phyloP scores from a whole-genome alignment of 805 yeast species.

The Diddensiella transvaalensis region DNA sequence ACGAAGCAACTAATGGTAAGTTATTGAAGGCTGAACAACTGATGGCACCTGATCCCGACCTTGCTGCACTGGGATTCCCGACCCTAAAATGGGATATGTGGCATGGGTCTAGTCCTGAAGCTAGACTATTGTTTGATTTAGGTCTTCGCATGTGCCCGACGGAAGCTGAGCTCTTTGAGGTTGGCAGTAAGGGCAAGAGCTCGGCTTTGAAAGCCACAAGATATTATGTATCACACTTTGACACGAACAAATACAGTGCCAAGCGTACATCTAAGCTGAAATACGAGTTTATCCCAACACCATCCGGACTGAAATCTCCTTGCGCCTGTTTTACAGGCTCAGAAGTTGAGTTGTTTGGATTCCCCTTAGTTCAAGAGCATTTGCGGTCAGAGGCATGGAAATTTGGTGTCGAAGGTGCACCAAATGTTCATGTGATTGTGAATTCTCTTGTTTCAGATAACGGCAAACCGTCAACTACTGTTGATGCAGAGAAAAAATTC shows the following conservation, averaged over 20 bases:
- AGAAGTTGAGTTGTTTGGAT: constrained; percentile 28
- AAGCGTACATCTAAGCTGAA: constrained; percentile 12
- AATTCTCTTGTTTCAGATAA: constrained; percentile 18
- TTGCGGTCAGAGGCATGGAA: constrained; percentile 28
- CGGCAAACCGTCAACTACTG: constrained; percentile 25
- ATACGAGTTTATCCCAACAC: neutral
- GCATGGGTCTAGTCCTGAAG: constrained; percentile 28
- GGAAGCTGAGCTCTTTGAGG: constrained; percentile 23
- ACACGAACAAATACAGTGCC: constrained; percentile 22
- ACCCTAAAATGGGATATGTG: constrained; percentile 30
- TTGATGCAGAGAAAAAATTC: constrained; percentile 27
- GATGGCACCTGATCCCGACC: constrained; percentile 31
- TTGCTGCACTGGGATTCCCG: constrained; percentile 29
- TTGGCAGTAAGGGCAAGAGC: constrained; percentile 14
- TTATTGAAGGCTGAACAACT: constrained; percentile 27
- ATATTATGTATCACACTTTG: constrained; percentile 30
- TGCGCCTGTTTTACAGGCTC: constrained; percentile 25
- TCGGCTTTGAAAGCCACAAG: constrained; percentile 24
- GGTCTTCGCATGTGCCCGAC: constrained; percentile 32
- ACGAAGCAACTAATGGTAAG: constrained; percentile 22
- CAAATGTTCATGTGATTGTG: constrained; percentile 25
- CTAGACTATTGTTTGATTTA: constrained; percentile 28
- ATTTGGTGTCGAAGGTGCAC: constrained; percentile 32
- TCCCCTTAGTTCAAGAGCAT: constrained; percentile 27
- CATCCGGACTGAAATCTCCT: constrained; percentile 19